Evolutionary conservation across 495 filamentous ascomycete species (phyloP).

Genomic region (Geoglossum glabrum): DNA sequence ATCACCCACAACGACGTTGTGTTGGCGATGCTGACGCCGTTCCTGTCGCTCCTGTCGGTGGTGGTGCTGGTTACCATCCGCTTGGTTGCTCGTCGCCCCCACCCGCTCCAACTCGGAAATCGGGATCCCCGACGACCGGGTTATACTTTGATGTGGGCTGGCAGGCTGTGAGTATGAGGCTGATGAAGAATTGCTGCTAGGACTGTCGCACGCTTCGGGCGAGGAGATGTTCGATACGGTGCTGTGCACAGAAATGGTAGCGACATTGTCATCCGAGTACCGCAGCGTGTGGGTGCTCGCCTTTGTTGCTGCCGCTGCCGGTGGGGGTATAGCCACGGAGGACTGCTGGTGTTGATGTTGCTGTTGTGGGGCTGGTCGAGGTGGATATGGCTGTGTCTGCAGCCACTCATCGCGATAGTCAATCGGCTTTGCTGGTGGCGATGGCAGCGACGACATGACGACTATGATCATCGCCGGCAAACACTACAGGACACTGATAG

Average conservation of each 20-base stretch:
- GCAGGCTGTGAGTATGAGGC: neutral
- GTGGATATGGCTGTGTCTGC: constrained; percentile 21
- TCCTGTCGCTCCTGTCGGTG: neutral
- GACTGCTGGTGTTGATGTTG: constrained; percentile 9
- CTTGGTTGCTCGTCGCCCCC: neutral
- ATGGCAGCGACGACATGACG: neutral
- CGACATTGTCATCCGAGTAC: neutral
- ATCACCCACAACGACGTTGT: neutral
- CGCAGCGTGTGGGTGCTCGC: neutral
- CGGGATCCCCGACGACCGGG: neutral
- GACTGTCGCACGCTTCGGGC: neutral
- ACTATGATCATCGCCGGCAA: neutral
- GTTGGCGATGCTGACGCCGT: neutral
- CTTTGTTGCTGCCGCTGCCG: neutral
- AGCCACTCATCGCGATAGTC: neutral
- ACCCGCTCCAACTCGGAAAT: neutral
- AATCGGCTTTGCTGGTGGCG: neutral
- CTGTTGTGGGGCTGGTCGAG: constrained; percentile 35
- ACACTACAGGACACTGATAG: neutral
- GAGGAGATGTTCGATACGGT: neutral
- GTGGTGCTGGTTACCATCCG: neutral
- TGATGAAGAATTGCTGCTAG: neutral
- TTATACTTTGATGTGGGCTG: neutral
- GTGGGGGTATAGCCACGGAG: constrained; percentile 15
- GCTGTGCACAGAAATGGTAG: neutral